These are phyloP conservation scores for Claviceps citrina DNA, from an alignment of 2,329 filamentous ascomycete genomes.

Conservation along the genomic window DNA sequence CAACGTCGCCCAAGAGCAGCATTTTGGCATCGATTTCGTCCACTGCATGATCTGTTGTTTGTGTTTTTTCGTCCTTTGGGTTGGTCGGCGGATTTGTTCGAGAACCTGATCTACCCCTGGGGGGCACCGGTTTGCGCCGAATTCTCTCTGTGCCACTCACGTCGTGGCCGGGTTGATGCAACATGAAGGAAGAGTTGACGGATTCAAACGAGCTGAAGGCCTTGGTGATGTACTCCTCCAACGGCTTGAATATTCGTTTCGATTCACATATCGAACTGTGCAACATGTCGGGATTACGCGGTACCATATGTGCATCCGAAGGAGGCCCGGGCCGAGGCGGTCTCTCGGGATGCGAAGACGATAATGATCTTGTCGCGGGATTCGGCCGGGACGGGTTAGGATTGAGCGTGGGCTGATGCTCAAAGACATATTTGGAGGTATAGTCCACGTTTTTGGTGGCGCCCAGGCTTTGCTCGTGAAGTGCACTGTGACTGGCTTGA, in stretches of 20 bases:
- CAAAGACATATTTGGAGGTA: conserved; percentile 17
- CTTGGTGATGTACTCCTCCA: conserved; percentile 62
- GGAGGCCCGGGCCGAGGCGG: conserved; percentile 12
- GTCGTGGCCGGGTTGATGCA: conserved; percentile 22
- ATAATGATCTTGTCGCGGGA: conserved; percentile 23
- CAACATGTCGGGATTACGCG: conserved; percentile 6
- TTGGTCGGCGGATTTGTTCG: not conserved
- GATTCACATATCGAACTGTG: conserved; percentile 19
- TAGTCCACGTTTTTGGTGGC: not conserved
- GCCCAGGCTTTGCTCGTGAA: not conserved
- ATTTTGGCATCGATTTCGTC: conserved; percentile 58
- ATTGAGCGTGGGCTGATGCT: conserved; percentile 23
- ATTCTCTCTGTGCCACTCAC: conserved; percentile 12
- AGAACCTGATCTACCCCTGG: conserved; percentile 4
- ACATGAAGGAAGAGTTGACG: conserved; percentile 63
- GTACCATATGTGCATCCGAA: conserved; percentile 8
- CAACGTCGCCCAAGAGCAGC: conserved; percentile 57
- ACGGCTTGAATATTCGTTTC: conserved; percentile 52
- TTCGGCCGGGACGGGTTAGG: conserved; percentile 16
- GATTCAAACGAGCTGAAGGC: conserved; percentile 55
- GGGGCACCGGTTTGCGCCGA: conserved; percentile 14
- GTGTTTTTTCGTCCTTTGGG: conserved; percentile 7
- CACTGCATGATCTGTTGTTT: conserved; percentile 9
- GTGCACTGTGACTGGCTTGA: not conserved
- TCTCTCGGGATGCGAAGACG: conserved; percentile 29